phyloP scores from a whole-genome alignment of 495 filamentous ascomycete genomes.

The Pseudoneurospora amorphoporcata region DNA sequence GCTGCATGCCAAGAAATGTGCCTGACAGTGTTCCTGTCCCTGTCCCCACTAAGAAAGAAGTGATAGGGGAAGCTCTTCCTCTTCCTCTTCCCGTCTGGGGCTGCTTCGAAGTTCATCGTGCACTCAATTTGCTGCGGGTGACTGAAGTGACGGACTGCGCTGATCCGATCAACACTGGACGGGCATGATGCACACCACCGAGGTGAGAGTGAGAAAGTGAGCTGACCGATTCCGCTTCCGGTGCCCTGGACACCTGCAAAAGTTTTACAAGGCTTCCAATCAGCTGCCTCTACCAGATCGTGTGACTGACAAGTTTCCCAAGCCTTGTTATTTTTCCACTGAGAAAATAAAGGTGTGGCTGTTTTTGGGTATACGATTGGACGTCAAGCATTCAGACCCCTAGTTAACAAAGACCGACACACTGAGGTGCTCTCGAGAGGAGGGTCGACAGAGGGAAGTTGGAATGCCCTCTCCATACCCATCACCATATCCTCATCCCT shows the following conservation, averaged over 20 bases:
- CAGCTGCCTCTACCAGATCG: not conserved
- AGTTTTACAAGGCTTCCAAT: not conserved
- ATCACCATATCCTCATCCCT: not conserved
- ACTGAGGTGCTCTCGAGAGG: not conserved
- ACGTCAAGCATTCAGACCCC: not conserved
- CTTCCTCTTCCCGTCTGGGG: not conserved
- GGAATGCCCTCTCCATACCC: not conserved
- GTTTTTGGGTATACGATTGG: not conserved
- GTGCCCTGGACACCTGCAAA: not conserved
- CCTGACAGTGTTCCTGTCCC: not conserved
- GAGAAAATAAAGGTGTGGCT: not conserved
- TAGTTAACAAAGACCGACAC: not conserved
- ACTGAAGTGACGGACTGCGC: not conserved
- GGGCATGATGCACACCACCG: not conserved
- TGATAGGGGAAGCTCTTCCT: not conserved
- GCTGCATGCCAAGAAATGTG: not conserved
- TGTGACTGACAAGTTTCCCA: not conserved
- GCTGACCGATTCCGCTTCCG: not conserved
- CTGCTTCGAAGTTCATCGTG: not conserved
- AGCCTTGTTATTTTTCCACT: not conserved
- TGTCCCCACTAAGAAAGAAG: not conserved
- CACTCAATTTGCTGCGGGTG: not conserved
- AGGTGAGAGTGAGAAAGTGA: not conserved
- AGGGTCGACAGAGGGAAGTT: not conserved
- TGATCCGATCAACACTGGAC: not conserved